Evolutionary conservation across 495 filamentous ascomycete species (phyloP), one percentile per base, ranked within the genome.

Genomic region (Aspergillus sclerotioniger): DNA sequence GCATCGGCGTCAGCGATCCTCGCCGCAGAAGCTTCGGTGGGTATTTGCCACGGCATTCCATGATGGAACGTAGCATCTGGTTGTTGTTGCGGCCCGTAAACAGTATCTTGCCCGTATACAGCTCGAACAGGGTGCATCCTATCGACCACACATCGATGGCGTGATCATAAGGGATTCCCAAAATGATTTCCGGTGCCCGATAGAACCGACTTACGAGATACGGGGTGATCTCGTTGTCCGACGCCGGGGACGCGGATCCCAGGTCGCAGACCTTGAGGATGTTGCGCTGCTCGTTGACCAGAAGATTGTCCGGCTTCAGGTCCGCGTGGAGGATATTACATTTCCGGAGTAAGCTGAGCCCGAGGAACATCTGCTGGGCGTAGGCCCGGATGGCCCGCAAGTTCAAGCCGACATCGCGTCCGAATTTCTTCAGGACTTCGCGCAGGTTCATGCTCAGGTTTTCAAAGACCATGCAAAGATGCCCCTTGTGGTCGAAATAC

Each of bases 181-280:
- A 83, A 53, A 98, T 96, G 68, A 98, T 90, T 71, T 98, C 94
- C 3, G 94, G 94, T 3, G 95, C 94, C 49, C 94, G 88, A 73
- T 98, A 98, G 74, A 96, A 98, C 48, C 94, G 87, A 75, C 90
- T 96, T 69, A 96, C 92, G 15, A 98, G 85, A 65, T 97, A 98
- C 17, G 90, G 90, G 0, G 90, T 92, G 57, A 93, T 90, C 64
- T 96, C 91, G 56, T 89, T 93, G 31, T 98, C 94, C 12, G 87
- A 87, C 21, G 86, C 87, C 64, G 96, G 89, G 28, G 90, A 92
- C 15, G 94, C 95, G 17, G 95, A 96, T 19, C 94, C 94, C 65
- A 98, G 71, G 77, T 98, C 94, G 71, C 93, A 96, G 35, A 98
- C 88, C 73, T 98, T 98, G 57, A 98, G 82, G 19, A 91, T 63